Evolutionary conservation across 768 basidiomycete genomes (phyloP), one percentile per base, ranked within the genome.

Genomic region (Leccinum subgranulosum): DNA sequence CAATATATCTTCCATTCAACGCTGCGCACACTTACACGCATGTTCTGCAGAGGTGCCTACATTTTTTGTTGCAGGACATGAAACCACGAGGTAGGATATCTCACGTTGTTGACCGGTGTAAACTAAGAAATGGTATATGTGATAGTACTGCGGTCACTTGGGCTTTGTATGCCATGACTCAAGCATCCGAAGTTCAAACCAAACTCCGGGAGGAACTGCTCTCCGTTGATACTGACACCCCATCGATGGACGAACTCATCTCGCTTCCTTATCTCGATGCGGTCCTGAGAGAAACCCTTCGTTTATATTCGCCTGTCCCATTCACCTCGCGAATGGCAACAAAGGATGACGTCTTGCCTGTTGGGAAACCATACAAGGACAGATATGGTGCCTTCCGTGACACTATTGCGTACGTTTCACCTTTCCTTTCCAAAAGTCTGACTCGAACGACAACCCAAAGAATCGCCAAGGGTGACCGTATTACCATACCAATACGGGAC

Each of bases 201-300:
- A 81, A 81, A 60, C 77, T 92, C 0, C 77, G 86, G 1, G 76
- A 81, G 2, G 88, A 91, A 63, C 73, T 87, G 1, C 69, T 81
- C 9, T 64, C 71, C 0, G 72, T 85, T 12, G 63, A 75, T 1
- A 83, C 81, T 0, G 82, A 87, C 8, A 81, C 72, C 0, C 87
- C 88, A 3, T 78, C 79, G 3, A 88, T 90, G 84, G 89, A 91
- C 39, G 79, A 85, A 34, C 78, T 92, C 2, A 80, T 81, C 53
- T 74, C 79, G 4, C 75, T 93, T 3, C 80, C 85, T 0, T 89
- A 87, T 63, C 82, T 92, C 19, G 88, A 90, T 60, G 75, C 75
- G 17, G 79, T 87, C 9, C 75, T 86, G 3, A 78, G 81, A 8
- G 87, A 88, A 69, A 81, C 79, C 0, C 68, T 88, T 56, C 79